Percentiles rank a stretch among this genome's conserved stretches.
phyloP scores from a whole-genome alignment of 2,329 filamentous ascomycete species.

The Aspergillus sp. region DNA sequence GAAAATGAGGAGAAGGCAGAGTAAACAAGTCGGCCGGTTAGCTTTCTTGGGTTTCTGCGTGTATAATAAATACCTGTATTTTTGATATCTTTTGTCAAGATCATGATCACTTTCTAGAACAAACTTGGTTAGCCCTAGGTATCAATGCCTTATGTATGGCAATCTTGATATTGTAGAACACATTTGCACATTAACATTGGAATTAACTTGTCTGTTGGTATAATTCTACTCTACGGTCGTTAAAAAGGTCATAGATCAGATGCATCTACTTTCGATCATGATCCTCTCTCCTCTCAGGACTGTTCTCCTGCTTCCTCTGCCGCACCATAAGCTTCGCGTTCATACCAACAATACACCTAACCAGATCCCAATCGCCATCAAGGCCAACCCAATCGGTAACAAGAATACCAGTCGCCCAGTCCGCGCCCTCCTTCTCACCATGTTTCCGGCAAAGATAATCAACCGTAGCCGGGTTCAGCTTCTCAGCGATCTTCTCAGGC shows the following conservation, averaged over 20 bases:
- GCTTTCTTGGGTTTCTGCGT: conserved; percentile 28
- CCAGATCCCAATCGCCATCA: conserved; percentile 86
- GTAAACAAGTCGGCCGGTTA: conserved; percentile 19
- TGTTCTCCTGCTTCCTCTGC: conserved; percentile 24
- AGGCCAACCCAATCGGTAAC: conserved; percentile 93
- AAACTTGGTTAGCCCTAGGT: conserved; percentile 1
- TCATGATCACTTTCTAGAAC: conserved; percentile 24
- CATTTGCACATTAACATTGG: not conserved
- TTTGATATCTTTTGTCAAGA: conserved; percentile 22
- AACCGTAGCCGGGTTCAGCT: conserved; percentile 78
- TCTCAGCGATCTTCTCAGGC: conserved; percentile 88
- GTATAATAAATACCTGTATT: conserved; percentile 43
- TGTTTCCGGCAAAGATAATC: conserved; percentile 62
- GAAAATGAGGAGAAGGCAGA: conserved; percentile 36
- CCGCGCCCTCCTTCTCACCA: conserved; percentile 57
- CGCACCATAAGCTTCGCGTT: conserved; percentile 66
- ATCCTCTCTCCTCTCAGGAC: not conserved
- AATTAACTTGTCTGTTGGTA: not conserved
- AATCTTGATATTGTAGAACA: not conserved
- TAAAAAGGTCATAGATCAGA: not conserved
- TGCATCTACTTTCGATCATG: not conserved
- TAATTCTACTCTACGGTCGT: not conserved
- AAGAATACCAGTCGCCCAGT: conserved; percentile 82
- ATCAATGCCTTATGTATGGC: not conserved
- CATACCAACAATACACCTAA: conserved; percentile 86